These are phyloP conservation scores for Mycena sanguinolenta DNA, from an alignment of 768 basidiomycete genomes.

Conservation along the genomic window DNA sequence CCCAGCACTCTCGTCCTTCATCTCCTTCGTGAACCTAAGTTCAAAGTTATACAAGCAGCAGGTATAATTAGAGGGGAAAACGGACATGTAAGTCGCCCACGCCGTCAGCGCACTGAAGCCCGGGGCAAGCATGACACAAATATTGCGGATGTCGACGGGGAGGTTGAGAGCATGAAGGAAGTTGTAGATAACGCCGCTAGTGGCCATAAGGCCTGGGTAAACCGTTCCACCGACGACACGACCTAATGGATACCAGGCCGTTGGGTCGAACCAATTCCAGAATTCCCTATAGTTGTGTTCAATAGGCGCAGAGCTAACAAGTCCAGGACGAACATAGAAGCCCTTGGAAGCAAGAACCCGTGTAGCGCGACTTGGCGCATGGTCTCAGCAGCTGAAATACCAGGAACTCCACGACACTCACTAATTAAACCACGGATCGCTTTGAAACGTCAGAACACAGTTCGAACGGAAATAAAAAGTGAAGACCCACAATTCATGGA, in stretches of 20 bases:
- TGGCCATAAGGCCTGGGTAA: conserved; percentile 98
- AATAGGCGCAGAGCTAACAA: background rate
- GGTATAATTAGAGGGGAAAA: conserved; percentile 20
- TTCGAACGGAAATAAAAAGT: conserved; percentile 2
- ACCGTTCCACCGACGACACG: conserved; percentile 99
- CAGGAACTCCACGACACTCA: conserved; percentile 58
- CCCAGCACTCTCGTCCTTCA: conserved; percentile 96
- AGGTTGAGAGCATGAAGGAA: conserved; percentile 88
- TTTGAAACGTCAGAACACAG: conserved; percentile 47
- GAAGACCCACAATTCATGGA: conserved; percentile 94
- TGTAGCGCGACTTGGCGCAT: conserved; percentile 83
- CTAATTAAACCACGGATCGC: conserved; percentile 99
- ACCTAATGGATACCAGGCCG: conserved; percentile 99
- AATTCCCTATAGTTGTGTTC: conserved; percentile 78
- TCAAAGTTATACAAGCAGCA: conserved; percentile 6
- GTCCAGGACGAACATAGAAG: conserved; percentile 82
- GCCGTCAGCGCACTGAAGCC: conserved; percentile 98
- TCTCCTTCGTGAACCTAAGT: conserved; percentile 92
- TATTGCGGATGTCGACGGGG: conserved; percentile 96
- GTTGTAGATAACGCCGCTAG: conserved; percentile 97
- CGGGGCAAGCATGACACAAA: conserved; percentile 96
- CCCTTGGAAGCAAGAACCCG: conserved; percentile 91
- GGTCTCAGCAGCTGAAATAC: conserved; percentile 28
- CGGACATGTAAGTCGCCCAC: conserved; percentile 95
- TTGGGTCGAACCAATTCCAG: conserved; percentile 99